Percentiles rank a stretch among this genome's conserved stretches.
These are phyloP conservation scores for Boletales sp. DNA, from an alignment of 768 basidiomycete species.

Conservation along the genomic window DNA sequence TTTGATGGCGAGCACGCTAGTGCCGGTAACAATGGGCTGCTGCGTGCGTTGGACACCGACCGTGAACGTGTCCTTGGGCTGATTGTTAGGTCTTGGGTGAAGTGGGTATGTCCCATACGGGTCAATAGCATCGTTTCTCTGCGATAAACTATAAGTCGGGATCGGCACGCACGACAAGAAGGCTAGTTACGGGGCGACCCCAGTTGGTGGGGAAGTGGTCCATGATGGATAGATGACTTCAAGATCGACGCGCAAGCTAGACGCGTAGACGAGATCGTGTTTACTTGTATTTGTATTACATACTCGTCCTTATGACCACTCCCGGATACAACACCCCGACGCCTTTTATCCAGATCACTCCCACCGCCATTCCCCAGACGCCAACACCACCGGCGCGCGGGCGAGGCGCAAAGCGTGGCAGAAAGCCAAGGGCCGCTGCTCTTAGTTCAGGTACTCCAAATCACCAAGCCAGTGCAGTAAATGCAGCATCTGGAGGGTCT, in stretches of 20 bases:
- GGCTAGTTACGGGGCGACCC: constrained; percentile 65
- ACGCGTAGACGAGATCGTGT: constrained; percentile 19
- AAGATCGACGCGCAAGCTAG: constrained; percentile 17
- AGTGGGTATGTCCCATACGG: constrained; percentile 76
- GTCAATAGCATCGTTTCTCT: constrained; percentile 78
- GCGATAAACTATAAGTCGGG: not conserved
- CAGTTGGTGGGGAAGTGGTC: constrained; percentile 84
- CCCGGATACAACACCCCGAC: constrained; percentile 12
- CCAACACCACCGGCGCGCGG: constrained; percentile 25
- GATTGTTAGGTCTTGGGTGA: constrained; percentile 52
- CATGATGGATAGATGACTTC: constrained; percentile 41
- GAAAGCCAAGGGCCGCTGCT: constrained; percentile 19
- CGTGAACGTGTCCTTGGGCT: constrained; percentile 51
- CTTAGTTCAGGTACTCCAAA: constrained; percentile 6
- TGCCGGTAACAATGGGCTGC: constrained; percentile 94
- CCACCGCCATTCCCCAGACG: constrained; percentile 11
- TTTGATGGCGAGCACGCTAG: constrained; percentile 91
- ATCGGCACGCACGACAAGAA: not conserved
- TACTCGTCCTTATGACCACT: constrained; percentile 19
- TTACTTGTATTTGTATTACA: constrained; percentile 13
- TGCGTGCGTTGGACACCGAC: constrained; percentile 78
- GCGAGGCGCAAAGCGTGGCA: constrained; percentile 24
- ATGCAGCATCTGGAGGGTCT: not conserved
- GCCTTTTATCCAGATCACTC: constrained; percentile 26
- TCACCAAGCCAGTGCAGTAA: constrained; percentile 9